Percentiles rank a stretch among this genome's conserved stretches.
Conservation (phyloP, 805 yeast species). For the Saccharomyces jurei region DNA sequence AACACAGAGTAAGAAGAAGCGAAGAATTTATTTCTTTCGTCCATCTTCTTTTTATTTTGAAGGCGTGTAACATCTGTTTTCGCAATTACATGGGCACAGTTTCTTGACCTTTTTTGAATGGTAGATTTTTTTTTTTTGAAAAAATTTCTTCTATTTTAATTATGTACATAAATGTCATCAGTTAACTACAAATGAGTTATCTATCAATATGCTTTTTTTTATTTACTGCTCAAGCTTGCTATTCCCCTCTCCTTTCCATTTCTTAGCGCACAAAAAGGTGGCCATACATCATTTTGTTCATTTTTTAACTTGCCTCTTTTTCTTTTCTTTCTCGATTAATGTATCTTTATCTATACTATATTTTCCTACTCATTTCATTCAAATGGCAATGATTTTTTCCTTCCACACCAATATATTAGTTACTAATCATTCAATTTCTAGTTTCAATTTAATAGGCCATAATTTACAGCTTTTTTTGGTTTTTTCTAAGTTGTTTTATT, state of each 20-base stretch:
- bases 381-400: neutral
- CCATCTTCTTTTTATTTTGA: slow-evolving; percentile 26
- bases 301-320: neutral
- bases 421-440: neutral
- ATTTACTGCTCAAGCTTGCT: neutral
- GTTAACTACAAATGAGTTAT: neutral
- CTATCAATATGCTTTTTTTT: neutral
- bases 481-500: neutral
- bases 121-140: neutral
- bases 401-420: neutral
- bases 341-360: neutral
- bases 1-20: slow-evolving; percentile 24
- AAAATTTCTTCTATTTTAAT: neutral
- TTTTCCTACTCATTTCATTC: neutral
- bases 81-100: neutral
- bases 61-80: slow-evolving; percentile 22
- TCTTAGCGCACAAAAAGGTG: neutral
- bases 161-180: neutral
- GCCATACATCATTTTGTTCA: neutral
- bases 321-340: neutral
- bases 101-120: neutral
- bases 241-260: neutral
- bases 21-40: slow-evolving; percentile 2
- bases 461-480: neutral
- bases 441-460: neutral